phyloP scores from a whole-genome alignment of 768 basidiomycete genomes.

The Nevesoporus exiguus region DNA sequence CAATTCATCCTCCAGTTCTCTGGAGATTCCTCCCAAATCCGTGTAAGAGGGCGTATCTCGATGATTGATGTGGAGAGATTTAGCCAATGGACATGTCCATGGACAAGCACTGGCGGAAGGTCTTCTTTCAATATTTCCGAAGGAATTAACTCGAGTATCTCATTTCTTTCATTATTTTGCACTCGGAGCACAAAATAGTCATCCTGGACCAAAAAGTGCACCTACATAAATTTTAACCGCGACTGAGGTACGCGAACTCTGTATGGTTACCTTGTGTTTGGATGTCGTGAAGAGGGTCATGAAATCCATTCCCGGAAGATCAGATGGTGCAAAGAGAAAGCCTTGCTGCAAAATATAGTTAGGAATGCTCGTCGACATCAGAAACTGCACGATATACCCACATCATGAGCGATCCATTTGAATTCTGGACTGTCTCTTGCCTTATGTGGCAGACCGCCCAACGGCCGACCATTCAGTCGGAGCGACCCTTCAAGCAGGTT shows the following conservation, averaged over 20 bases:
- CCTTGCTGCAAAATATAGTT: neutral
- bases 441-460: constrained; percentile 5
- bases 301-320: neutral
- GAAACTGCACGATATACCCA: neutral
- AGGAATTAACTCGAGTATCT: constrained; percentile 21
- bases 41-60: too few species aligned
- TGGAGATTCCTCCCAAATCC: constrained; percentile 18
- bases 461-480: constrained; percentile 15
- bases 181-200: constrained; percentile 7
- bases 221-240: neutral
- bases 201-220: constrained; percentile 12
- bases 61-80: constrained; percentile 11
- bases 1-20: constrained; percentile 22
- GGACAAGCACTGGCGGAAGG: constrained; percentile 15
- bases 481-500: constrained; percentile 18
- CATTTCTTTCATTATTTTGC: neutral
- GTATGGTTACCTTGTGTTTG: too few species aligned
- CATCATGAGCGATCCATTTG: neutral
- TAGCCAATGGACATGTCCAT: constrained; percentile 24
- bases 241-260: neutral
- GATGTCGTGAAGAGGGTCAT: neutral
- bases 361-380: neutral
- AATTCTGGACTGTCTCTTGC: neutral
- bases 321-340: neutral
- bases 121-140: constrained; percentile 7